A percentile compares a stretch with the other conserved stretches of the same genome.
Evolutionary conservation across 2,329 filamentous ascomycete species (phyloP).

Genomic region (Sarocladium kiliense): DNA sequence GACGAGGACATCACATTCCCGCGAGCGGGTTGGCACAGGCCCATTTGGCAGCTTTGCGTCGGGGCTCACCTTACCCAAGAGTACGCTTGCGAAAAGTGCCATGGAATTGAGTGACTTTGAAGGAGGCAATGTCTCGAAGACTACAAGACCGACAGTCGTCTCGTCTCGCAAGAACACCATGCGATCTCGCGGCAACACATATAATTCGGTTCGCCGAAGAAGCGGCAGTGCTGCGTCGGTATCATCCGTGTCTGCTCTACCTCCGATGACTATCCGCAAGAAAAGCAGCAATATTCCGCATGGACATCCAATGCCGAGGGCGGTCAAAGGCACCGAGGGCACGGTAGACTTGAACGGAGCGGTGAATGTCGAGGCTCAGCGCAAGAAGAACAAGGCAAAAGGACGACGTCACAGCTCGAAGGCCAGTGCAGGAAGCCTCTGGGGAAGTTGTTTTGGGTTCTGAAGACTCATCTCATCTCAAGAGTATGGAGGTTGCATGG

Average conservation of each 20-base stretch:
- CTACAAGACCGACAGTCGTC: neutral
- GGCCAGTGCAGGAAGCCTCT: neutral
- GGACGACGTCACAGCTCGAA: neutral
- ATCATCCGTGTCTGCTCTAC: neutral
- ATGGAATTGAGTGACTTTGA: conserved; percentile 4
- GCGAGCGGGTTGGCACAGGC: neutral
- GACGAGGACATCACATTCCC: neutral
- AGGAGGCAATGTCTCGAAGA: neutral
- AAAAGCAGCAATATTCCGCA: neutral
- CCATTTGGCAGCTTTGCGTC: conserved; percentile 1
- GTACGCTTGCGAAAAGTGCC: neutral
- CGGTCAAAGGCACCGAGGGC: neutral
- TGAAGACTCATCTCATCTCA: neutral
- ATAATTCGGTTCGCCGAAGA: neutral
- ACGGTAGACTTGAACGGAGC: neutral
- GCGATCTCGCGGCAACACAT: conserved; percentile 1
- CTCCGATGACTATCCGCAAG: neutral
- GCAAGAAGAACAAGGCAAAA: neutral
- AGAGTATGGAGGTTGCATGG: too few species aligned
- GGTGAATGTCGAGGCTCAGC: neutral
- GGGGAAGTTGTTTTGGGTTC: conserved; percentile 1
- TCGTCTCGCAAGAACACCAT: neutral
- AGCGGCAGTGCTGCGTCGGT: neutral
- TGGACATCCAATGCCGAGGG: neutral
- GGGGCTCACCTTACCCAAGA: neutral